A percentile compares a stretch with the other conserved stretches of the same genome.
These are phyloP conservation scores for Heliosperma pusillum DNA, from an alignment of 148 eudicot genomes.

Conservation along the genomic window DNA sequence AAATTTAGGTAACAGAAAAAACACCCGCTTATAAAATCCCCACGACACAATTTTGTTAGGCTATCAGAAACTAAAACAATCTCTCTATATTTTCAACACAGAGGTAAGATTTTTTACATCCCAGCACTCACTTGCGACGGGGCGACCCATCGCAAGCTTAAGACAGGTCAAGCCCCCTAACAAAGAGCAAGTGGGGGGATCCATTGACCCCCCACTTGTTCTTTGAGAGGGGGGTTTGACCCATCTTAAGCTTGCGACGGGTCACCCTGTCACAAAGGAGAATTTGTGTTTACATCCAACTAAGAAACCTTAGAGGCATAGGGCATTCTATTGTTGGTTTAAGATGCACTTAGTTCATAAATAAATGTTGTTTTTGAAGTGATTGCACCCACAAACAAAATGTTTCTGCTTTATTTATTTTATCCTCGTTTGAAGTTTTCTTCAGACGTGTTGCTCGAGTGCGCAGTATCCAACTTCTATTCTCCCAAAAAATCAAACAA, in stretches of 20 bases:
- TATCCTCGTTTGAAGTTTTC: neutral
- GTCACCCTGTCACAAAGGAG: too few species aligned
- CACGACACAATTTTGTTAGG: neutral
- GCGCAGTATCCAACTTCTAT: neutral
- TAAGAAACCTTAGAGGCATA: neutral
- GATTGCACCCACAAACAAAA: constrained; percentile 2
- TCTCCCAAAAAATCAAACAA: neutral
- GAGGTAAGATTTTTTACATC: neutral
- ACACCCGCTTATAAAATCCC: neutral
- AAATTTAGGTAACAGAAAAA: neutral
- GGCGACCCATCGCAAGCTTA: too few species aligned
- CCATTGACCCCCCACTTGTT: too few species aligned
- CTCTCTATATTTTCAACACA: neutral
- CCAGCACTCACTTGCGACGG: too few species aligned
- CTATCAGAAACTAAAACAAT: neutral
- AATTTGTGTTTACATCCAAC: neutral
- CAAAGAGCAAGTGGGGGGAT: too few species aligned
- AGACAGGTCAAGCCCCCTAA: too few species aligned
- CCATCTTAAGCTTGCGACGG: too few species aligned
- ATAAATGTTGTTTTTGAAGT: neutral
- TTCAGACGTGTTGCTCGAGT: neutral
- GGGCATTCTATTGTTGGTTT: neutral
- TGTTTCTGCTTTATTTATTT: neutral
- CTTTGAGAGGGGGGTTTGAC: too few species aligned
- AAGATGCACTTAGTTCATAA: neutral